Evolutionary conservation across 106 monocot species (phyloP).

Genomic region (Dendrobium officinale): DNA sequence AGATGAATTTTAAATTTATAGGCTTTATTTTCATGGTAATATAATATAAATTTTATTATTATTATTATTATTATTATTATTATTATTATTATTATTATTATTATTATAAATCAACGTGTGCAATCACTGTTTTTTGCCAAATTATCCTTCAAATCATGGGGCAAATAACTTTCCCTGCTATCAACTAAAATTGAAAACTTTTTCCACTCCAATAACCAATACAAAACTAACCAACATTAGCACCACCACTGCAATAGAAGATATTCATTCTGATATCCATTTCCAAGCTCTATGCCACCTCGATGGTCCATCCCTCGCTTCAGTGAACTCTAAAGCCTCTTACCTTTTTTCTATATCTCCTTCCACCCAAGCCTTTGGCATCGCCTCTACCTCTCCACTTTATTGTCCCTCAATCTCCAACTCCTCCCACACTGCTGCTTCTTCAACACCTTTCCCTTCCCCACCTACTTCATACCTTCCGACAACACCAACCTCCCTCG

Average conservation of each 20-base stretch:
- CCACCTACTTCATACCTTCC: background rate
- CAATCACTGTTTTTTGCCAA: too few species aligned
- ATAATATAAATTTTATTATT: too few species aligned
- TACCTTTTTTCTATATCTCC: slow-evolving; percentile 36
- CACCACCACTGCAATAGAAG: slow-evolving; percentile 27
- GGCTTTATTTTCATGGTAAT: too few species aligned
- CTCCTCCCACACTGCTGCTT: slow-evolving; percentile 27
- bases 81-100: too few species aligned
- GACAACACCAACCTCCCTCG: background rate
- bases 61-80: too few species aligned
- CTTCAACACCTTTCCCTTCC: slow-evolving; percentile 37
- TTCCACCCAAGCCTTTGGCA: slow-evolving; percentile 38
- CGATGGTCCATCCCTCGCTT: slow-evolving; percentile 61
- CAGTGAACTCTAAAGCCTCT: slow-evolving; percentile 32
- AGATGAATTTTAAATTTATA: too few species aligned
- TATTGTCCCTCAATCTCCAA: slow-evolving; percentile 44
- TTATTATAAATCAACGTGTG: too few species aligned
- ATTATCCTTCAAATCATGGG: too few species aligned
- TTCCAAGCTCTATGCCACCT: slow-evolving; percentile 37
- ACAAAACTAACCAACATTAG: background rate
- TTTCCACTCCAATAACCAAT: background rate
- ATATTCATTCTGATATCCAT: slow-evolving; percentile 66
- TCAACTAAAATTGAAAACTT: background rate
- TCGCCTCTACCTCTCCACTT: slow-evolving; percentile 49
- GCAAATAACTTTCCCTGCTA: background rate